A percentile compares a stretch with the other conserved stretches of the same genome.
Conservation (phyloP, 495 filamentous ascomycete species). For the Hypoxylon perforatum region DNA sequence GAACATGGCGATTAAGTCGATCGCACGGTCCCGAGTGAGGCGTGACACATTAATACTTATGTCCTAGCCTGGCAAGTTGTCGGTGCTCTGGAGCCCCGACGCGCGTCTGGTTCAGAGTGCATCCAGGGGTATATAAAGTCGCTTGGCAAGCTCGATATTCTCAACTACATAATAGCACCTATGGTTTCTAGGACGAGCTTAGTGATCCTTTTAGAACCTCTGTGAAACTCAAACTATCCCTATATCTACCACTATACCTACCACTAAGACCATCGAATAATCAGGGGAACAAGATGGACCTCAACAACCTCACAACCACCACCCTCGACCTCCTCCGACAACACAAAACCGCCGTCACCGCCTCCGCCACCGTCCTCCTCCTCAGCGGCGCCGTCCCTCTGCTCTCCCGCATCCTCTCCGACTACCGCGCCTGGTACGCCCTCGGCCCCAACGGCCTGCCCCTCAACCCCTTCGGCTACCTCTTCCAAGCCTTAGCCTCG, state of each 20-base stretch:
- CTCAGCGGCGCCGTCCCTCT: conserved; percentile 5
- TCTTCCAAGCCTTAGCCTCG: conserved; percentile 30
- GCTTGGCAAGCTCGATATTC: too few relatives aligned
- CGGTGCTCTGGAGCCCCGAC: too few relatives aligned
- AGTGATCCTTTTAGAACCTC: not conserved
- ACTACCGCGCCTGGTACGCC: conserved; percentile 46
- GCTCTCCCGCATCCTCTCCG: conserved; percentile 15
- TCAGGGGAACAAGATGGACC: conserved; percentile 14
- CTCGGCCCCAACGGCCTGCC: conserved; percentile 52
- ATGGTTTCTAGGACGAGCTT: not conserved
- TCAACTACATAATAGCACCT: too few relatives aligned
- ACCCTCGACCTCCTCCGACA: conserved; percentile 10
- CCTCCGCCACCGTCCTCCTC: conserved; percentile 9
- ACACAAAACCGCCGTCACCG: conserved; percentile 15
- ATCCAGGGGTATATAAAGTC: too few relatives aligned
- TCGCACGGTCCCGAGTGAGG: not conserved
- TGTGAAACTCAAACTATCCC: not conserved
- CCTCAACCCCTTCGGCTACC: conserved; percentile 49
- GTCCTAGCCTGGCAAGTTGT: not conserved
- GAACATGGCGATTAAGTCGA: too few relatives aligned
- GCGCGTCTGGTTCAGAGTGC: too few relatives aligned
- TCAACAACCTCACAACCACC: not conserved
- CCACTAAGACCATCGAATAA: not conserved
- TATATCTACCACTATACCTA: not conserved
- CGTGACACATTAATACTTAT: not conserved